phyloP scores from a whole-genome alignment of 2,329 filamentous ascomycete species.

The Parasarocladium wereldwijsianum region DNA sequence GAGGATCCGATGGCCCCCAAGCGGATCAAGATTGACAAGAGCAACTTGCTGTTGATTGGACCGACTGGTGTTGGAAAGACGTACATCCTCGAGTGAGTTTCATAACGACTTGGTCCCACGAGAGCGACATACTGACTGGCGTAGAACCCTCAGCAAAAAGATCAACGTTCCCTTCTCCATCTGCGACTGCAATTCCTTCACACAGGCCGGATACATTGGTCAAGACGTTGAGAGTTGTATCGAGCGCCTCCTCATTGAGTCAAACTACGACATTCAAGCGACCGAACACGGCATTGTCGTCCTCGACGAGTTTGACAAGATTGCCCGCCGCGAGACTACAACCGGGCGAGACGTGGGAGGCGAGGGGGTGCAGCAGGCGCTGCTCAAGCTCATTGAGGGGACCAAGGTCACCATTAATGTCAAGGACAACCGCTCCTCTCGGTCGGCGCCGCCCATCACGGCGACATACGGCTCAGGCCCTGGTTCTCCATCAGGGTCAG shows the following conservation, averaged over 20 bases:
- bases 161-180: conserved; percentile 94
- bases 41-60: conserved; percentile 79
- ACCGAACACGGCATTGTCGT: conserved; percentile 90
- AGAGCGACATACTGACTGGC: conserved; percentile 10
- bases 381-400: conserved; percentile 91
- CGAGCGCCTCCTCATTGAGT: conserved; percentile 74
- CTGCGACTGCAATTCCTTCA: conserved; percentile 90
- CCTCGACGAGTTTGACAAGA: conserved; percentile 94
- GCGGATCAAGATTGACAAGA: conserved; percentile 76
- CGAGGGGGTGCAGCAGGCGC: conserved; percentile 89
- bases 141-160: conserved; percentile 74
- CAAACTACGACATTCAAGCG: conserved; percentile 73
- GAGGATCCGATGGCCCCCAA: conserved; percentile 29
- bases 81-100: conserved; percentile 59
- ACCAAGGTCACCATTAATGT: conserved; percentile 86
- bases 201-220: conserved; percentile 92
- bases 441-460: conserved; percentile 35
- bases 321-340: conserved; percentile 72
- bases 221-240: conserved; percentile 97
- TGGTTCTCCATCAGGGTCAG: conserved; percentile 21
- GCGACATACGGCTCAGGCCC: conserved; percentile 33
- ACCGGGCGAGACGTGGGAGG: conserved; percentile 91
- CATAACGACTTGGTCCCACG: background rate
- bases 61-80: conserved; percentile 96
- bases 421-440: conserved; percentile 55